phyloP scores from a whole-genome alignment of 441 rosid species.

The Monsonia emarginata region DNA sequence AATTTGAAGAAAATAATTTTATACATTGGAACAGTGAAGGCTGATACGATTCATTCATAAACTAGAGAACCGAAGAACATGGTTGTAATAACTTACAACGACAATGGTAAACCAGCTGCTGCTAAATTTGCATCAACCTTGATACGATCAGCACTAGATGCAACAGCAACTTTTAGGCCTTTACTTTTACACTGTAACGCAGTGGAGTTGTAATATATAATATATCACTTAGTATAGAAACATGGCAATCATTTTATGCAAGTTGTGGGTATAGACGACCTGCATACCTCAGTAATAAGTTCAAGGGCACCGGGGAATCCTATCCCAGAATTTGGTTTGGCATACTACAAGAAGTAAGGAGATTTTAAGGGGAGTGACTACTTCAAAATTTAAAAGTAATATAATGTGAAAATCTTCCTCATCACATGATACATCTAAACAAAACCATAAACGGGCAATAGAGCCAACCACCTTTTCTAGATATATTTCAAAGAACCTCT shows the following conservation, averaged over 20 bases:
- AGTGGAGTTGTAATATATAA: slow-evolving; percentile 11
- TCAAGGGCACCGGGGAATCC: slow-evolving; percentile 92
- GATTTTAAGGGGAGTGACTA: slow-evolving; percentile 3
- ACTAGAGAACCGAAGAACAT: not conserved
- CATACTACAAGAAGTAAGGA: slow-evolving; percentile 39
- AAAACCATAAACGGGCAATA: not conserved
- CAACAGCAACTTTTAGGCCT: slow-evolving; percentile 93
- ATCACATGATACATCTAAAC: slow-evolving; percentile 2
- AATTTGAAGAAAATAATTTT: not conserved
- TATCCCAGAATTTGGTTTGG: slow-evolving; percentile 89
- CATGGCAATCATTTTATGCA: not conserved
- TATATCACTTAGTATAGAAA: not conserved
- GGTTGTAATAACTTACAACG: slow-evolving; percentile 42
- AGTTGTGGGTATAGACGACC: not conserved
- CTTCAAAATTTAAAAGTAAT: not conserved
- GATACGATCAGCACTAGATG: slow-evolving; percentile 91
- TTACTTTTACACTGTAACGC: slow-evolving; percentile 63
- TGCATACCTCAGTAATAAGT: slow-evolving; percentile 68
- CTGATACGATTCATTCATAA: not conserved
- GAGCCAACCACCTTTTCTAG: slow-evolving; percentile 52
- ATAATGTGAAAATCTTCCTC: not conserved
- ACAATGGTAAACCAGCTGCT: slow-evolving; percentile 67
- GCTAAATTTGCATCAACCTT: slow-evolving; percentile 92
- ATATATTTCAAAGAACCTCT: slow-evolving; percentile 84
- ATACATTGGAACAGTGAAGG: not conserved